These are phyloP conservation scores for Suhomyces anneliseae DNA, from an alignment of 1,139 yeast genomes.

Conservation along the genomic window DNA sequence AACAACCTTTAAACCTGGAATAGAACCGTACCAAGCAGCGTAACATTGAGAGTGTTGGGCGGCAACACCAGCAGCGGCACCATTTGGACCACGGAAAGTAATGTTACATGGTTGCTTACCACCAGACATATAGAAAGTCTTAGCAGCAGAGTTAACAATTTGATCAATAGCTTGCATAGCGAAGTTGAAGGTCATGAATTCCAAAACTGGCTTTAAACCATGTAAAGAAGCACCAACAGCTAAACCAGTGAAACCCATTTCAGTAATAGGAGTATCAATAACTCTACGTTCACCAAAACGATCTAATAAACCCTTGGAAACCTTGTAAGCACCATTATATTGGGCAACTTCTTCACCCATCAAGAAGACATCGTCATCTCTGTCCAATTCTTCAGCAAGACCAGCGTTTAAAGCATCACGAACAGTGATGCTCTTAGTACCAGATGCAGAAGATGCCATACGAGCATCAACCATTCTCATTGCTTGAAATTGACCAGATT, in stretches of 20 bases:
- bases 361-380: slow-evolving; percentile 89
- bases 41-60: slow-evolving; percentile 99
- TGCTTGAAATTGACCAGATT: slow-evolving; percentile 38
- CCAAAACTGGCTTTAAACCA: slow-evolving; percentile 95
- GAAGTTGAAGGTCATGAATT: slow-evolving; percentile 98
- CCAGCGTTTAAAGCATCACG: slow-evolving; percentile 97
- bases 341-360: slow-evolving; percentile 99
- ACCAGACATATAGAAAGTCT: slow-evolving; percentile 98
- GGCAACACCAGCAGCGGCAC: slow-evolving; percentile 99
- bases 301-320: slow-evolving; percentile 92
- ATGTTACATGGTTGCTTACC: slow-evolving; percentile 97
- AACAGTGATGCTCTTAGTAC: slow-evolving; percentile 75
- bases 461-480: slow-evolving; percentile 39
- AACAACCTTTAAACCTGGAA: slow-evolving; percentile 95
- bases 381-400: slow-evolving; percentile 95
- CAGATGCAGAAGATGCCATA: slow-evolving; percentile 50
- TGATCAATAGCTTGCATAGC: slow-evolving; percentile 99
- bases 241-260: slow-evolving; percentile 98
- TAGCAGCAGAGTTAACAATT: slow-evolving; percentile 96
- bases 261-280: slow-evolving; percentile 97
- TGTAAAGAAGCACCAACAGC: slow-evolving; percentile 98
- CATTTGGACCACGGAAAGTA: slow-evolving; percentile 98
- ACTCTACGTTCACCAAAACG: slow-evolving; percentile 97
- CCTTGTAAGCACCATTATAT: slow-evolving; percentile 98
- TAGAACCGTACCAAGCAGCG: slow-evolving; percentile 96